Evolutionary conservation across 1,284 basidiomycete species (phyloP).

Genomic region (Gymnopus androsaceus): DNA sequence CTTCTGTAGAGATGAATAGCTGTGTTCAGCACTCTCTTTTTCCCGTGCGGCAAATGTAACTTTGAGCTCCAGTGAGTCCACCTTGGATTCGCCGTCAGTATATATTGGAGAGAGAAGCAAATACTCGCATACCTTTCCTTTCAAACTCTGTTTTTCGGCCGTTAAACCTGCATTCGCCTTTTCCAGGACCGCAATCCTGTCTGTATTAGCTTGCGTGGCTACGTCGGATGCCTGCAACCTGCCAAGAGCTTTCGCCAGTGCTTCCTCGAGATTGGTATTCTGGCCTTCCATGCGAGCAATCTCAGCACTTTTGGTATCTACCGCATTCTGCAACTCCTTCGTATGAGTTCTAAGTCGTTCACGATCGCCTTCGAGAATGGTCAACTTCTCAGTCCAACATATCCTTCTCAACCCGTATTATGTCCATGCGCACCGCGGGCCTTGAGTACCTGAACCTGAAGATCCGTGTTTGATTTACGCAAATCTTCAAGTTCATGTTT

Average conservation of each 20-base stretch:
- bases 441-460: conserved; percentile 70
- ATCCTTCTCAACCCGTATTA: conserved; percentile 80
- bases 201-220: conserved; percentile 55
- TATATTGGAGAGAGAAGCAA: conserved; percentile 9
- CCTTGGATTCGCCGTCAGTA: conserved; percentile 38
- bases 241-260: conserved; percentile 66
- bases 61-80: conserved; percentile 61
- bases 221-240: conserved; percentile 72
- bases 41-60: conserved; percentile 57
- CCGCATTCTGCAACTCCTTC: conserved; percentile 53
- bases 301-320: conserved; percentile 47
- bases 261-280: conserved; percentile 66
- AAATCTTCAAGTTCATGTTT: conserved; percentile 71
- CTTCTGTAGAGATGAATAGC: conserved; percentile 52
- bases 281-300: conserved; percentile 51
- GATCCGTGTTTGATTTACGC: conserved; percentile 62
- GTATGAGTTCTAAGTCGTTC: conserved; percentile 56
- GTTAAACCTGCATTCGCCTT: conserved; percentile 52
- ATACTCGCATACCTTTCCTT: conserved; percentile 52
- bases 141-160: conserved; percentile 56
- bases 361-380: conserved; percentile 61
- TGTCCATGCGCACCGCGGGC: conserved; percentile 75
- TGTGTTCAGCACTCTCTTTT: conserved; percentile 55
- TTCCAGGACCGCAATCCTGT: conserved; percentile 63
- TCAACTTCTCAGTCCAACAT: conserved; percentile 61